These are phyloP conservation scores for Cryptococcus jaspeensis DNA, from an alignment of 1,284 basidiomycete species.

Conservation along the genomic window DNA sequence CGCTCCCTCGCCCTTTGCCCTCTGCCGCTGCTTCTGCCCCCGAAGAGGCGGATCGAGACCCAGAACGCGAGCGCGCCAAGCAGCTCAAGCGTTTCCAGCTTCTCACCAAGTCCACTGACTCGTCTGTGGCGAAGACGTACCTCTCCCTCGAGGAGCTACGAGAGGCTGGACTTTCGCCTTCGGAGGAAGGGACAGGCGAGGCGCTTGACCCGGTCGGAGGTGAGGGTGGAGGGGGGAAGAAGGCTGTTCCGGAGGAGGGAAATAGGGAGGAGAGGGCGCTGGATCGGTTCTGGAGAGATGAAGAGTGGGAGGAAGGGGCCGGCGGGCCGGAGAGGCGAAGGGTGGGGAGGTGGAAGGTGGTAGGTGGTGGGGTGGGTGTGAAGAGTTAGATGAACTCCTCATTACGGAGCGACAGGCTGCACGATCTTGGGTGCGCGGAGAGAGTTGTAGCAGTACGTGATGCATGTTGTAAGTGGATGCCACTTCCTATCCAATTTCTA, in stretches of 20 bases:
- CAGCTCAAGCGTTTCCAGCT: conserved; percentile 44
- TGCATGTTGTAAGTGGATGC: conserved; percentile 8
- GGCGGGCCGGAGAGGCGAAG: conserved; percentile 11
- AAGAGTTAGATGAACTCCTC: neutral
- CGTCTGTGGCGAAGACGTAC: conserved; percentile 31
- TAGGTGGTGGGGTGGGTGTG: conserved; percentile 13
- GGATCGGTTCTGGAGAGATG: conserved; percentile 35
- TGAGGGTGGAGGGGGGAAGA: conserved; percentile 3
- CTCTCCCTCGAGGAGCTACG: conserved; percentile 23
- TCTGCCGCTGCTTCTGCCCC: neutral
- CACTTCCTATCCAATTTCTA: too few species aligned
- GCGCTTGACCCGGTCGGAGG: neutral
- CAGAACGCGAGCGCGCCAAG: conserved; percentile 22
- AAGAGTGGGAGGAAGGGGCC: conserved; percentile 31
- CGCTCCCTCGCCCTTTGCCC: neutral
- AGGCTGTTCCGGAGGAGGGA: neutral
- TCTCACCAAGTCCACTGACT: conserved; percentile 39
- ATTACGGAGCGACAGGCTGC: too few species aligned
- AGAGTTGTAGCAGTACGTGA: neutral
- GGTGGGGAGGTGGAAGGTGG: conserved; percentile 28
- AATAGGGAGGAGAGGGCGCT: conserved; percentile 28
- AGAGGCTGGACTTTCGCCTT: conserved; percentile 2
- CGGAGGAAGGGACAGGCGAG: conserved; percentile 8
- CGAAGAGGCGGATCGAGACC: neutral
- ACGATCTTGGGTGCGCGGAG: too few species aligned